A percentile compares a stretch with the other conserved stretches of the same genome.
Evolutionary conservation across 176 grass and related monocot genomes (phyloP).

Genomic region (Avena sativa): DNA sequence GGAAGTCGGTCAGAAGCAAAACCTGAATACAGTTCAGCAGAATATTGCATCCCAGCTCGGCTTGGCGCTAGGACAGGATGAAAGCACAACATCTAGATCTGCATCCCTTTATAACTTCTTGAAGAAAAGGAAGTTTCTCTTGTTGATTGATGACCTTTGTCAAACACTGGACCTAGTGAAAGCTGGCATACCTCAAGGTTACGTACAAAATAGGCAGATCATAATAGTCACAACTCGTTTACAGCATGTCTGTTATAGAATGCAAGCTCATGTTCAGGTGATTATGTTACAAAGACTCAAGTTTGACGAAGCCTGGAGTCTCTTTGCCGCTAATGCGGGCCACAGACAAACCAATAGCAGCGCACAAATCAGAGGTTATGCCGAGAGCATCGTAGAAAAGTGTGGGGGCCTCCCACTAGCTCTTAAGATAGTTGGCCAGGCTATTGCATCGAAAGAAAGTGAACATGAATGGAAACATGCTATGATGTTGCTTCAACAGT

Average conservation of each 20-base stretch:
- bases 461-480: background rate
- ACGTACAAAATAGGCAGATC: background rate
- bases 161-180: background rate
- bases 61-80: background rate
- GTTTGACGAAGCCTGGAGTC: background rate
- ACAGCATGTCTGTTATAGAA: background rate
- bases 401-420: conserved; percentile 2
- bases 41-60: conserved; percentile 14
- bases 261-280: background rate
- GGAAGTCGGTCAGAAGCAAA: background rate
- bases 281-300: background rate
- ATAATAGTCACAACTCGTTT: background rate
- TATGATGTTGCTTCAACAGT: conserved; percentile 7
- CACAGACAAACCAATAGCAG: background rate
- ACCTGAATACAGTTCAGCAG: background rate
- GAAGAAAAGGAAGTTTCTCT: background rate
- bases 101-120: conserved; percentile 3
- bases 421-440: conserved; percentile 25
- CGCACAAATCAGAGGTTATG: background rate
- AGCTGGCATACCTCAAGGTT: background rate
- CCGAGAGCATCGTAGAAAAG: background rate
- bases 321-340: background rate
- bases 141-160: conserved; percentile 15
- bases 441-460: conserved; percentile 21
- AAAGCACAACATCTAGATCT: background rate